A percentile compares a stretch with the other conserved stretches of the same genome.
Conservation (phyloP, 1,284 basidiomycete species). For the Malassezia equina region DNA sequence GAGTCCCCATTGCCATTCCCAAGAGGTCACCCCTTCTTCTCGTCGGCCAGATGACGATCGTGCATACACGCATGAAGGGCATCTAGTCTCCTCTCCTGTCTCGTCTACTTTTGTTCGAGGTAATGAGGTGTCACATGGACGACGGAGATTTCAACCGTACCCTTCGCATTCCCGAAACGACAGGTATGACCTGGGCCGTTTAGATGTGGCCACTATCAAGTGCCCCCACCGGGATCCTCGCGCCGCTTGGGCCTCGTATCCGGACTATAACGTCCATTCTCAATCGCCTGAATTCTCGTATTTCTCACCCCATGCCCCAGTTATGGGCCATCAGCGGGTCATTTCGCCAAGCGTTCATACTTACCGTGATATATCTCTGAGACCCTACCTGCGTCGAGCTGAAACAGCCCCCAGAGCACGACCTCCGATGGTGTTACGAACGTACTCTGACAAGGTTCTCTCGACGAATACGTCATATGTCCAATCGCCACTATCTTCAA, state of each 20-base stretch:
- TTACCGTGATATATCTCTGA: neutral
- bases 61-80: neutral
- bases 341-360: neutral
- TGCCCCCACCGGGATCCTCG: neutral
- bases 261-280: neutral
- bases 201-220: neutral
- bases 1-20: neutral
- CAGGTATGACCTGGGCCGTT: neutral
- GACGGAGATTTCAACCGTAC: neutral
- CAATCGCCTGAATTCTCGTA: neutral
- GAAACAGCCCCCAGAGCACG: neutral
- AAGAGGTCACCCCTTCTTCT: neutral
- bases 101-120: neutral
- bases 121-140: neutral
- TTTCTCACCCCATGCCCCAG: neutral
- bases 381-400: neutral
- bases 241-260: neutral
- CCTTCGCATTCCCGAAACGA: neutral
- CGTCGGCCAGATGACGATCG: neutral
- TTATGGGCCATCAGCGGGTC: neutral
- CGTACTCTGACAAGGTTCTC: neutral
- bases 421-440: neutral
- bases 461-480: neutral
- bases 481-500: neutral
- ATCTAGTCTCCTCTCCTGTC: neutral